Evolutionary conservation across 2,329 filamentous ascomycete genomes (phyloP), one percentile per base, ranked within the genome.

Genomic region (Aspergillus neotritici): DNA sequence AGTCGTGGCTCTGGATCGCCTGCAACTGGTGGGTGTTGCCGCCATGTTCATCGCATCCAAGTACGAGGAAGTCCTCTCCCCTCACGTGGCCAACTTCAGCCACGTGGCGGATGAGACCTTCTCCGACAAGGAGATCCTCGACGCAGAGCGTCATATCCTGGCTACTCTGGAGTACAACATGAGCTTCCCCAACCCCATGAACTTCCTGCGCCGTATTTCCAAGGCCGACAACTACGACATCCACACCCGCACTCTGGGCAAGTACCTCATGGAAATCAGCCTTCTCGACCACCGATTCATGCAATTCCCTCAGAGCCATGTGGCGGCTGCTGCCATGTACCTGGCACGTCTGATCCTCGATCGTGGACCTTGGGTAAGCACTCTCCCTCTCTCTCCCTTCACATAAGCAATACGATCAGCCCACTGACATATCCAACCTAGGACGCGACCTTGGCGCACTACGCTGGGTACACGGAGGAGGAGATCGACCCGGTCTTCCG

Each of bases 221-320:
- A 98, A 98, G 77, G 94, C 93, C 61, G 94, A 98, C 73, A 93
- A 94, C 75, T 98, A 98, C 71, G 91, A 98, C 69, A 95, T 97
- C 60, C 88, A 96, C 68, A 95, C 90, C 48, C 87, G 93, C 59
- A 98, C 93, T 36, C 80, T 98, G 47, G 93, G 88, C 67, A 98
- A 98, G 73, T 98, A 97, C 67, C 77, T 98, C 37, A 88, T 95
- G 73, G 93, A 98, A 74, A 96, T 98, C 62, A 93, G 88, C 66
- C 81, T 96, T 53, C 77, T 98, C 21, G 93, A 98, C 62, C 87
- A 97, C 66, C 84, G 90, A 49, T 95, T 98, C 73, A 86, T 98
- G 77, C 73, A 79, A 48, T 94, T 87, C 66, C 84, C 85, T 30
- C 89, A 93, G 31, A 96, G 90, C 64, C 88, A 91, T 56, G 78